phyloP scores from a whole-genome alignment of 331 rosid genomes.

The Acacia pycnantha region DNA sequence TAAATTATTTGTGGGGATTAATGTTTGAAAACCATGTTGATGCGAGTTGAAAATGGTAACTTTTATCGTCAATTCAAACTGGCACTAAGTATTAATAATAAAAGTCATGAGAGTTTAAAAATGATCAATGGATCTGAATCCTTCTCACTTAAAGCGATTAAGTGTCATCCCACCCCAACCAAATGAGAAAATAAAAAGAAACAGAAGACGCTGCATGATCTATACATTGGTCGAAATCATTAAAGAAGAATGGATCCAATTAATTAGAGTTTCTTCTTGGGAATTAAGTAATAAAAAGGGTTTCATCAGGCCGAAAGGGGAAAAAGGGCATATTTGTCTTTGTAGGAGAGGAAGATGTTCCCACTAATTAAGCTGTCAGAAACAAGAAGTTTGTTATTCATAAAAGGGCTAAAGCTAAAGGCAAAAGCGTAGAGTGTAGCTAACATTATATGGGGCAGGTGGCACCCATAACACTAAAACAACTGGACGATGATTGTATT shows the following conservation, averaged over 20 bases:
- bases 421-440: conserved; percentile 36
- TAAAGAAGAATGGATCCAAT: not conserved
- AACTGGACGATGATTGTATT: conserved; percentile 48
- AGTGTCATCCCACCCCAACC: not conserved
- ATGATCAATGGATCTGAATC: not conserved
- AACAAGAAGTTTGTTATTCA: conserved; percentile 30
- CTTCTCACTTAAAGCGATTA: not conserved
- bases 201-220: not conserved
- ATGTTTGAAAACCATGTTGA: too few relatives aligned
- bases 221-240: not conserved
- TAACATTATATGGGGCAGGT: conserved; percentile 31
- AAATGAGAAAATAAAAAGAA: not conserved
- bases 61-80: too few relatives aligned
- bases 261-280: not conserved
- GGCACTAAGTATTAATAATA: not conserved
- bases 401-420: conserved; percentile 28
- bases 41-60: rapidly evolving
- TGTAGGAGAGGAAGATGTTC: conserved; percentile 29
- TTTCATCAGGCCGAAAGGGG: not conserved
- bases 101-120: not conserved
- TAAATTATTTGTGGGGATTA: not conserved
- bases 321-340: conserved; percentile 33
- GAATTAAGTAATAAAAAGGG: not conserved
- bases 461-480: conserved; percentile 51
- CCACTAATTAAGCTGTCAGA: conserved; percentile 20